Conservation (phyloP, 305 asterid genomes). For the Fraxinus baroniana region DNA sequence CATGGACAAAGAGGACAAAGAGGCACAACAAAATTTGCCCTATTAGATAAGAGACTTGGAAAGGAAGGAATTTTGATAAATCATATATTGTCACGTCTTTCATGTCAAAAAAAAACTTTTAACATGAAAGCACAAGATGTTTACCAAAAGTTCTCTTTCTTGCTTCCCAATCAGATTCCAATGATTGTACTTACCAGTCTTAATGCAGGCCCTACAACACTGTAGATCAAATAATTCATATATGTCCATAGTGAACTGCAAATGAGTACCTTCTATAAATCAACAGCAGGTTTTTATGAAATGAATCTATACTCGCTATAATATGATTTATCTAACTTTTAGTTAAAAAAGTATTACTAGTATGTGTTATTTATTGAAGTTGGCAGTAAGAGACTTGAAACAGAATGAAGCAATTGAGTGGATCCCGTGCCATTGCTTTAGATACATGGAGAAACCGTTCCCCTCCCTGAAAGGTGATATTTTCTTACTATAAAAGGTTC, state of each 20-base stretch:
- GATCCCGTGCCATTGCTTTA: neutral
- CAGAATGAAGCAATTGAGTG: neutral
- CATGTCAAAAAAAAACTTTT: neutral
- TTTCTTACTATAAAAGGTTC: neutral
- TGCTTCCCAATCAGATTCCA: slow-evolving; percentile 61
- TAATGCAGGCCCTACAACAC: slow-evolving; percentile 80
- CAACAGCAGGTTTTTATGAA: neutral
- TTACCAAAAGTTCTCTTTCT: slow-evolving; percentile 72
- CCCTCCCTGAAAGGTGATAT: neutral
- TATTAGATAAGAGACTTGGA: neutral
- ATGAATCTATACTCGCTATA: neutral
- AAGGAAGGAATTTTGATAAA: neutral
- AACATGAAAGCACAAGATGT: slow-evolving; percentile 15
- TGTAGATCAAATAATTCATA: slow-evolving; percentile 37
- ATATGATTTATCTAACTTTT: neutral
- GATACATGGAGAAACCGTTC: neutral
- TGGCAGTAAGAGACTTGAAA: neutral
- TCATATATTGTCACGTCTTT: neutral
- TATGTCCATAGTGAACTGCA: slow-evolving; percentile 7
- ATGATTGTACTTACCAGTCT: slow-evolving; percentile 60
- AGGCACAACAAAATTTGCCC: neutral
- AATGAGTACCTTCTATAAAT: neutral
- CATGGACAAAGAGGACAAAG: neutral
- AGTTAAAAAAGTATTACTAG: too few relatives aligned
- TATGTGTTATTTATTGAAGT: neutral